phyloP scores from a whole-genome alignment of 371 early-diverging fungal species.

The Circinella umbellata region DNA sequence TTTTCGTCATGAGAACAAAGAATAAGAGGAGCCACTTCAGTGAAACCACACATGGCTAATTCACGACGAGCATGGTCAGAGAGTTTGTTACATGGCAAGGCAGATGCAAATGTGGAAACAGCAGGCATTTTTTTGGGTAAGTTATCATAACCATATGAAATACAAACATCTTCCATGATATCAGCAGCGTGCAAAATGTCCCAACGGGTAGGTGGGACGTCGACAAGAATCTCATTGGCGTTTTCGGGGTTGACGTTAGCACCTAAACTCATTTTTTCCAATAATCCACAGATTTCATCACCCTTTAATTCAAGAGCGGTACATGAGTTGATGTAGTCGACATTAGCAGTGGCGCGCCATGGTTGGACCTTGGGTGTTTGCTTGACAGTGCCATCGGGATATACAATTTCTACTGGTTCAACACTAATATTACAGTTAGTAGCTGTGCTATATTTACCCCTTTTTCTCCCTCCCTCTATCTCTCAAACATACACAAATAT shows the following conservation, averaged over 20 bases:
- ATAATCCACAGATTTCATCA: conserved; percentile 78
- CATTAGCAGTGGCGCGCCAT: conserved; percentile 72
- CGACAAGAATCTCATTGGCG: conserved; percentile 74
- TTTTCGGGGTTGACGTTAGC: conserved; percentile 67
- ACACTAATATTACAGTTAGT: conserved; percentile 52
- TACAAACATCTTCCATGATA: conserved; percentile 99
- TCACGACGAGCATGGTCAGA: conserved; percentile 91
- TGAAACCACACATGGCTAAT: conserved; percentile 93
- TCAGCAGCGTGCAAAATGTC: conserved; percentile 99
- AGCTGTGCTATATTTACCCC: not conserved
- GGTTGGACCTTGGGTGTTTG: conserved; percentile 75
- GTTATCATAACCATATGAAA: conserved; percentile 99
- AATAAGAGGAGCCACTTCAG: conserved; percentile 95
- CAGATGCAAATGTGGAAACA: conserved; percentile 87
- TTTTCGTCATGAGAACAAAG: conserved; percentile 98
- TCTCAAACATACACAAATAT: not conserved
- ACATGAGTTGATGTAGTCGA: conserved; percentile 87
- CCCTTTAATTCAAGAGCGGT: conserved; percentile 77
- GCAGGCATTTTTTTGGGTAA: conserved; percentile 83
- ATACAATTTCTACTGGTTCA: conserved; percentile 91
- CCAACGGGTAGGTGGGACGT: conserved; percentile 90
- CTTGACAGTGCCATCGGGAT: conserved; percentile 77
- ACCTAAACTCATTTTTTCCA: conserved; percentile 88
- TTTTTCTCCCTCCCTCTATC: too few species aligned
- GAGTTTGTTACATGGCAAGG: conserved; percentile 95